Evolutionary conservation across 768 basidiomycete genomes (phyloP), one percentile per base, ranked within the genome.

Genomic region (Boletales sp.): DNA sequence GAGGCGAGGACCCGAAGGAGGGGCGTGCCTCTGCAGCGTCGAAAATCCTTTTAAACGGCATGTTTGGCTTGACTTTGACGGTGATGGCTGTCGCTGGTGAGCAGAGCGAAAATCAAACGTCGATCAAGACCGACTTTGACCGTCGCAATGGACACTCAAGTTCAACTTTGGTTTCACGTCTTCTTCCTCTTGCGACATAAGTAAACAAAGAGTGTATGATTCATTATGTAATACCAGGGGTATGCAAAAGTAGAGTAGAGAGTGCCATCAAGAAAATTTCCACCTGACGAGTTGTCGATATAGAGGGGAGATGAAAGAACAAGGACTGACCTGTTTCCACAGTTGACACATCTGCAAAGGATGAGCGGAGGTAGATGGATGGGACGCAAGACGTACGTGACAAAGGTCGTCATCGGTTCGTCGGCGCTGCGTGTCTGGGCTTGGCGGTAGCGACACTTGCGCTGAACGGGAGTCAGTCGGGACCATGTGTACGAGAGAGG

Each of bases 401-500:
- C 90, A 65, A 94, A 95, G 17, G 93, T 94, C 3, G 95, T 97
- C 94, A 98, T 97, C 19, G 95, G 94, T 71, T 97, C 97, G 72
- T 98, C 97, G 8, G 97, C 95, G 63, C 90, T 93, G 48, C 97
- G 81, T 8, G 97, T 99, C 67, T 99, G 97, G 60, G 92, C 91
- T 74, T 98, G 94, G 57, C 91, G 87, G 61, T 97, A 97, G 40
- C 87, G 81, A 60, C 91, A 90, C 72, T 93, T 91, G 60, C 87
- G 74, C 86, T 87, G 53, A 17, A 36, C 36, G 48, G 44, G 35
- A 7, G 32, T 59, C 13, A 57, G 35, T 39, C 12, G 15, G 15
- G 24, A 27, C 24, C 24, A 24, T 2, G 10, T 13, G 2, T 5
- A 51, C 4, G 39, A 32, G 52, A n/a, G 8, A 21, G 5, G 31